Percentiles rank a stretch among this genome's conserved stretches.
Conservation (phyloP, 1,284 basidiomycete genomes). For the Wolfiporia cocos region DNA sequence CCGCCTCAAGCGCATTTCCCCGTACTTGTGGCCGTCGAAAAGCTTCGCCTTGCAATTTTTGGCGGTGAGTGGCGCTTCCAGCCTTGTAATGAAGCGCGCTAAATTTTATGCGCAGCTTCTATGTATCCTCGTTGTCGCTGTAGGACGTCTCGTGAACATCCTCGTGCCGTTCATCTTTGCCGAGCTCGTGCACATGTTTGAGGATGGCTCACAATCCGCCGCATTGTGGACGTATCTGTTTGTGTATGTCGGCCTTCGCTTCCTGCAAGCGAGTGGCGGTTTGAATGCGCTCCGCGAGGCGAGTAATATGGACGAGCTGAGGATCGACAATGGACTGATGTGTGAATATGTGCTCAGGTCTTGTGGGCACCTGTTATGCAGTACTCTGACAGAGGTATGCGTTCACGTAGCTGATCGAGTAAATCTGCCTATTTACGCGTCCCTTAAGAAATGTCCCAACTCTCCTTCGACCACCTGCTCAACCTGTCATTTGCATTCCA, state of each 20-base stretch:
- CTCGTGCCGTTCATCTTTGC: constrained; percentile 72
- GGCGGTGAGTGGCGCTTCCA: constrained; percentile 45
- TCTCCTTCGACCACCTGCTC: constrained; percentile 75
- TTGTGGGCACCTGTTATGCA: constrained; percentile 86
- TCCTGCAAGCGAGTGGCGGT: constrained; percentile 69
- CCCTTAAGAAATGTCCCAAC: constrained; percentile 65
- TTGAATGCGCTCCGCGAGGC: constrained; percentile 64
- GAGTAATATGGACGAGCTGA: constrained; percentile 22
- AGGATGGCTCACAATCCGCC: constrained; percentile 32
- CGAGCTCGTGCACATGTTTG: constrained; percentile 55
- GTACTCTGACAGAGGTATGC: constrained; percentile 64
- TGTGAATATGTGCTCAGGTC: constrained; percentile 29
- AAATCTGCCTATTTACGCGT: constrained; percentile 1
- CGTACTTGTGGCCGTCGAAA: constrained; percentile 81
- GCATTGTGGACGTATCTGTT: constrained; percentile 63
- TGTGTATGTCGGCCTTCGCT: constrained; percentile 55
- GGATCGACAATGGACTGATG: background rate
- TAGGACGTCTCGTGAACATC: constrained; percentile 75
- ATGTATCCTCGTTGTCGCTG: constrained; percentile 61
- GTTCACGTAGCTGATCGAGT: background rate
- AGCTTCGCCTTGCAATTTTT: constrained; percentile 59
- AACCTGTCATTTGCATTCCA: constrained; percentile 86
- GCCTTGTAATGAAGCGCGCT: constrained; percentile 2
- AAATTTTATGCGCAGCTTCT: constrained; percentile 34
- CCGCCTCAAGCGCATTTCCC: constrained; percentile 58